phyloP scores from a whole-genome alignment of 495 filamentous ascomycete genomes.

The Aspergillus bridgeri region DNA sequence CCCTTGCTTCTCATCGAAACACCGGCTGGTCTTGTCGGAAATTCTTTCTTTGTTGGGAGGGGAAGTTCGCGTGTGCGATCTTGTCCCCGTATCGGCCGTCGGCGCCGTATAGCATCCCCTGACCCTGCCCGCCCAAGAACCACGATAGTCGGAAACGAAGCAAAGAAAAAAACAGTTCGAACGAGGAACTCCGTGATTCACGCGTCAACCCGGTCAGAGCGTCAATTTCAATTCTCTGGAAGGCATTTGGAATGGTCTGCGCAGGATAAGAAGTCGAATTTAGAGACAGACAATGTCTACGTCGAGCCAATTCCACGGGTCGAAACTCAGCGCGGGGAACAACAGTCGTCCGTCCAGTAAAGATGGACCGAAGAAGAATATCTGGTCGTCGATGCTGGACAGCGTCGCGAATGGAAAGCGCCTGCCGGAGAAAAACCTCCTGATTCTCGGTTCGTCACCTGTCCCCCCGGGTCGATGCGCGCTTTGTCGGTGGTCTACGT shows the following conservation, averaged over 20 bases:
- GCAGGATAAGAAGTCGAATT: slow-evolving; percentile 36
- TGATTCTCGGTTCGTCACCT: slow-evolving; percentile 67
- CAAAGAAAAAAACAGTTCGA: background rate
- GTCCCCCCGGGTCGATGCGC: background rate
- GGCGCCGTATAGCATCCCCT: slow-evolving; percentile 21
- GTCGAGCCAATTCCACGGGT: slow-evolving; percentile 37
- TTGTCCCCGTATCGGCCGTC: slow-evolving; percentile 4
- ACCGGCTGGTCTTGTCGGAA: background rate
- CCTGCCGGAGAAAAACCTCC: slow-evolving; percentile 85
- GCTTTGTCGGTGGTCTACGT: background rate
- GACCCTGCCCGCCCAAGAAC: slow-evolving; percentile 17
- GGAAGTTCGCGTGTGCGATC: background rate
- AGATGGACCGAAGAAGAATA: slow-evolving; percentile 79
- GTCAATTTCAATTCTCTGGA: slow-evolving; percentile 4
- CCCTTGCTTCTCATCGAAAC: background rate
- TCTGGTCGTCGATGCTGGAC: slow-evolving; percentile 94
- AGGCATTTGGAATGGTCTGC: slow-evolving; percentile 32
- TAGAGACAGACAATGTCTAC: slow-evolving; percentile 40
- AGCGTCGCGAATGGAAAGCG: slow-evolving; percentile 85
- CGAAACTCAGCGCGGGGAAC: slow-evolving; percentile 28
- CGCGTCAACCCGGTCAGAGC: slow-evolving; percentile 18
- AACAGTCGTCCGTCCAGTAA: slow-evolving; percentile 57
- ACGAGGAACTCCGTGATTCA: slow-evolving; percentile 5
- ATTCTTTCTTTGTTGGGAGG: slow-evolving; percentile 1
- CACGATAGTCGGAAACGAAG: slow-evolving; percentile 1